Evolutionary conservation across 495 filamentous ascomycete genomes (phyloP), one percentile per base, ranked within the genome.

Genomic region (Annulohypoxylon moriforme): DNA sequence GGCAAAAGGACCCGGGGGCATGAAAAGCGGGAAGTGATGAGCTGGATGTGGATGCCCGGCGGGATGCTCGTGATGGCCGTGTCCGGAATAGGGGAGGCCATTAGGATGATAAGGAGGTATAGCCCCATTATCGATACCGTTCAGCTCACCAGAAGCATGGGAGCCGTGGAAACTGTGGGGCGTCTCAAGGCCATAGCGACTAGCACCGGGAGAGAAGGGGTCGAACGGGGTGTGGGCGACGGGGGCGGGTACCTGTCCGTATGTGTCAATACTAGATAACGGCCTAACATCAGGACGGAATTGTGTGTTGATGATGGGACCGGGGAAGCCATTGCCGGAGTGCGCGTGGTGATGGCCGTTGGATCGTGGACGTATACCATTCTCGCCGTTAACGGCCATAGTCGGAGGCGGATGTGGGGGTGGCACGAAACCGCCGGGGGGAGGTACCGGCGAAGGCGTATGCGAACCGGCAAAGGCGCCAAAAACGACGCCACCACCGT

Each of bases 111-210:
- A 77, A 53, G 44, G 47, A 36, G 73, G 77, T 36, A 68, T 38
- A 29, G 64, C 34, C 29, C 70, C 72, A 59, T 77, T 80, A 29
- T 83, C 80, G 9, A 76, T 68, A 7, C 80, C 79, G 38, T 78
- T 79, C 18, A 76, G 76, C 31, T 78, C 76, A 4, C 71, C 75
- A 0, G 85, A 87, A 20, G 82, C 79, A 56, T 86, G 85, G 3
- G 86, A 88, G 16, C 82, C 86, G 16, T 86, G 85, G 42, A 85
- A 84, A 65, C 85, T 87, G 38, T 84, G 85, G 3, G 85, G 84
- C 6, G 85, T 87, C 5, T 82, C 80, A 5, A 85, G 81, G 0
- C 80, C 81, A 57, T 82, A 83, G 67, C 73, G 77, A 64, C 78
- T 61, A 31, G 71, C 66, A 44, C 69, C 57, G 33, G 82, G 77